Evolutionary conservation across 345 rosid genomes (phyloP).

Genomic region (Nasturtium officinale): DNA sequence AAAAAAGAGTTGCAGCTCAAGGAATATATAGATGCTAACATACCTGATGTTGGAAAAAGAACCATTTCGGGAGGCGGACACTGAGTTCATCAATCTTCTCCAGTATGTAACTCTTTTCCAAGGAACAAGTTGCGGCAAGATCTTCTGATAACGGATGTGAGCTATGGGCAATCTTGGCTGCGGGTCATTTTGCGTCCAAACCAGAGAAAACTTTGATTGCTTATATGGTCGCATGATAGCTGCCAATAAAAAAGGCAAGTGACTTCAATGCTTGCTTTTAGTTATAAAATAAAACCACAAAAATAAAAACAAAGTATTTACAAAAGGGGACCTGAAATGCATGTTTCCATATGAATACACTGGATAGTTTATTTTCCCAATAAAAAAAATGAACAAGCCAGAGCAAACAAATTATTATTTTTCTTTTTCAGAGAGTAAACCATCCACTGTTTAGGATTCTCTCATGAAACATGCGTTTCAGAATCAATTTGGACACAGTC

Average conservation of each 20-base stretch:
- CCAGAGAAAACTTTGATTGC: conserved; percentile 66
- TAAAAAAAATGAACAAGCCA: conserved; percentile 17
- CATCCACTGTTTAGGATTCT: conserved; percentile 19
- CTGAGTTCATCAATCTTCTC: conserved; percentile 56
- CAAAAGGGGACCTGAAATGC: conserved; percentile 18
- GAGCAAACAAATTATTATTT: background rate
- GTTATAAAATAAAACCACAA: background rate
- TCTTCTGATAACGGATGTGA: conserved; percentile 50
- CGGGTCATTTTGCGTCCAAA: conserved; percentile 68
- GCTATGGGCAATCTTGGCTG: conserved; percentile 45
- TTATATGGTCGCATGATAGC: conserved; percentile 52
- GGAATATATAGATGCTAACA: conserved; percentile 30
- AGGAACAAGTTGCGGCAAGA: conserved; percentile 75
- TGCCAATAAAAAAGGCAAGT: conserved; percentile 41
- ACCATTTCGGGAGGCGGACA: conserved; percentile 44
- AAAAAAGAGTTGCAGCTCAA: conserved; percentile 34
- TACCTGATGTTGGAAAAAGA: conserved; percentile 72
- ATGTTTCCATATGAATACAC: conserved; percentile 15
- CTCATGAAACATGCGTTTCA: conserved; percentile 7
- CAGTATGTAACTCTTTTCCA: conserved; percentile 82
- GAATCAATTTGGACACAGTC: conserved; percentile 14
- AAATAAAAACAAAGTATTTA: background rate
- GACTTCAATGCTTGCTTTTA: conserved; percentile 22
- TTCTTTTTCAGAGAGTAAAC: conserved; percentile 10
- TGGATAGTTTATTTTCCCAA: conserved; percentile 6